phyloP scores from a whole-genome alignment of 2,329 filamentous ascomycete species.

The Microdochium nivale region DNA sequence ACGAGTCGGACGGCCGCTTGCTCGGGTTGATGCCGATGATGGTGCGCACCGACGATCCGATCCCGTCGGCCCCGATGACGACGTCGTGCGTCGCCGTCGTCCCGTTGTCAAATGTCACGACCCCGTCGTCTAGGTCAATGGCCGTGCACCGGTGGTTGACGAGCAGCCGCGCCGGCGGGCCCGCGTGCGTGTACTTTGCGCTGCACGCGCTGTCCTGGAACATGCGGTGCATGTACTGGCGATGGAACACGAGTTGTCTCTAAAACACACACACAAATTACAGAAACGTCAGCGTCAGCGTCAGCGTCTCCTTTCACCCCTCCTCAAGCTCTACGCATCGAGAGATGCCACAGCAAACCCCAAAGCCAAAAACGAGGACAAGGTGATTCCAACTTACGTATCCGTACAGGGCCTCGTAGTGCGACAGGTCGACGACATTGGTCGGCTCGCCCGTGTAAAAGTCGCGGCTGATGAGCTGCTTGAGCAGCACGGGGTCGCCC shows the following conservation, averaged over 20 bases:
- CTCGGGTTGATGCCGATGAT: slow-evolving; percentile 54
- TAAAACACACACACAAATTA: too few relatives aligned
- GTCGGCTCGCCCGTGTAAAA: slow-evolving; percentile 61
- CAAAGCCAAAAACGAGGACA: background rate
- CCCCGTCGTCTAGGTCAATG: slow-evolving; percentile 42
- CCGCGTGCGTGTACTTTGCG: slow-evolving; percentile 17
- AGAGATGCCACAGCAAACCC: background rate
- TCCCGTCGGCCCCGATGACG: slow-evolving; percentile 57
- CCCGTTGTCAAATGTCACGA: slow-evolving; percentile 46
- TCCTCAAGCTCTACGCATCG: background rate
- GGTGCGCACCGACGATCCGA: slow-evolving; percentile 55
- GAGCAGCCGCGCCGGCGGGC: slow-evolving; percentile 20
- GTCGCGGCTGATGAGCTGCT: slow-evolving; percentile 60
- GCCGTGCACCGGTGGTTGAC: slow-evolving; percentile 29
- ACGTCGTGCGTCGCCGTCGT: slow-evolving; percentile 43
- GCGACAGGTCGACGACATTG: slow-evolving; percentile 53
- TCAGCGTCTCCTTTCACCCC: background rate
- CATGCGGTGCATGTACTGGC: slow-evolving; percentile 37
- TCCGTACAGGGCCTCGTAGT: slow-evolving; percentile 59
- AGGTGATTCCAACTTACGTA: slow-evolving; percentile 25
- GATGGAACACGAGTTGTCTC: slow-evolving; percentile 53
- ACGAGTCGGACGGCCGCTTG: slow-evolving; percentile 49
- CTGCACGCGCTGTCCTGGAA: slow-evolving; percentile 29
- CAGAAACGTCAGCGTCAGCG: too few relatives aligned
- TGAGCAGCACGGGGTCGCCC: slow-evolving; percentile 56